phyloP scores from a whole-genome alignment of 169 alveolate genomes.

The Pseudocohnilembus persalinus region DNA sequence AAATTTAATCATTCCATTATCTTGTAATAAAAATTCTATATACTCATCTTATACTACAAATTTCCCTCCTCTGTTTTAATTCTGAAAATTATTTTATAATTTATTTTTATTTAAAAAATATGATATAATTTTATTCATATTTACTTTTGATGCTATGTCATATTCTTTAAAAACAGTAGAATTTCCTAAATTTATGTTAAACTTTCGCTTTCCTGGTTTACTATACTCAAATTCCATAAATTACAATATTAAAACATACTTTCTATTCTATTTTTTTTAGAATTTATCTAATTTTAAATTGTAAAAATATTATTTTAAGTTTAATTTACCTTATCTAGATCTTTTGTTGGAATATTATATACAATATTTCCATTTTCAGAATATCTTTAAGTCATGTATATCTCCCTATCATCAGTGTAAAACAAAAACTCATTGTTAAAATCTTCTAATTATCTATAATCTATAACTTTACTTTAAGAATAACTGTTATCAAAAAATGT shows the following conservation, averaged over 20 bases:
- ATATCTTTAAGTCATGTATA: not conserved
- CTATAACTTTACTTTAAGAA: no score
- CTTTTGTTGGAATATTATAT: not conserved
- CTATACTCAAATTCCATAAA: conserved; percentile 41
- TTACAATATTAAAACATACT: conserved; percentile 34
- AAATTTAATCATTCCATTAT: conserved; percentile 20
- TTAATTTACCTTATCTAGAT: not conserved
- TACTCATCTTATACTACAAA: conserved; percentile 46
- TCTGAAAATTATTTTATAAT: no score
- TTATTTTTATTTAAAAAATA: no score
- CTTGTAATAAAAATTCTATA: conserved; percentile 34
- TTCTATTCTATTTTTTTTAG: conserved; percentile 10
- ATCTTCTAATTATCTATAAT: not conserved
- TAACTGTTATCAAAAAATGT: not conserved
- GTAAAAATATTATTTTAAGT: not conserved
- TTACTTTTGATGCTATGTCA: conserved; percentile 34
- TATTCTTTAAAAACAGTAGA: conserved; percentile 31
- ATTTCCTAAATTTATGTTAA: conserved; percentile 41
- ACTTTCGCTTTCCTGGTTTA: conserved; percentile 32
- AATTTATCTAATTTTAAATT: not conserved
- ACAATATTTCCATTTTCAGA: not conserved
- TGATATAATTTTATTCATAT: no score
- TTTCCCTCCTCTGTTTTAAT: conserved; percentile 16
- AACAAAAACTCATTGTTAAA: not conserved
- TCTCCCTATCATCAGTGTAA: not conserved